Conservation (phyloP, 1,284 basidiomycete species). For the Ganoderma multipileum region DNA sequence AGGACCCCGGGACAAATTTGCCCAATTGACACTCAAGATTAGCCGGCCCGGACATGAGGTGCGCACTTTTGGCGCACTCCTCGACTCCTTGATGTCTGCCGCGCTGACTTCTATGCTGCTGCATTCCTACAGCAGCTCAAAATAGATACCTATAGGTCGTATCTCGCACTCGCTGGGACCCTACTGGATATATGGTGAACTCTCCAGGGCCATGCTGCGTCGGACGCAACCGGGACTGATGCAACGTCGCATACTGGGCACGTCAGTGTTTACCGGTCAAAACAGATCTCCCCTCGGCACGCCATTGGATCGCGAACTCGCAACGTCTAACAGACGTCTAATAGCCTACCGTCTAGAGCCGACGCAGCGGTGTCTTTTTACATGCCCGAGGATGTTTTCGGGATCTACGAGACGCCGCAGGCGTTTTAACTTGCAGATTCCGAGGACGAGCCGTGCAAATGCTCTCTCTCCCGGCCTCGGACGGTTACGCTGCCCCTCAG, state of each 20-base stretch:
- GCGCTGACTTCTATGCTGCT: not conserved
- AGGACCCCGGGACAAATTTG: not conserved
- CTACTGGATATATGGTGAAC: not conserved
- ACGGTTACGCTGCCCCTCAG: not conserved
- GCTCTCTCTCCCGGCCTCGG: not conserved
- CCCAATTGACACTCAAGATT: not conserved
- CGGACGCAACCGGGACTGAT: not conserved
- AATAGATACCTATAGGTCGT: not conserved
- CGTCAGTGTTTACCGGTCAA: not conserved
- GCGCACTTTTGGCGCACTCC: not conserved
- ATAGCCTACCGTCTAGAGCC: not conserved
- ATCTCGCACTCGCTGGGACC: not conserved
- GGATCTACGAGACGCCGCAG: not conserved
- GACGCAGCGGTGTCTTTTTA: constrained; percentile 7
- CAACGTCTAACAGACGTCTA: not conserved
- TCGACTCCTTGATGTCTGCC: not conserved
- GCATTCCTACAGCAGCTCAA: not conserved
- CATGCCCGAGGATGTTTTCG: not conserved
- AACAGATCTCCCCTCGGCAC: not conserved
- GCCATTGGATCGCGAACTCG: not conserved
- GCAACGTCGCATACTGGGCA: not conserved
- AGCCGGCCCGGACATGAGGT: not conserved
- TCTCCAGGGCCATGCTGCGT: not conserved
- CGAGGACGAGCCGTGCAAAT: not conserved
- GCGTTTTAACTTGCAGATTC: not conserved